A percentile compares a stretch with the other conserved stretches of the same genome.
These are phyloP conservation scores for Cryphonectria carpinicola DNA, from an alignment of 2,329 filamentous ascomycete species.

Conservation along the genomic window DNA sequence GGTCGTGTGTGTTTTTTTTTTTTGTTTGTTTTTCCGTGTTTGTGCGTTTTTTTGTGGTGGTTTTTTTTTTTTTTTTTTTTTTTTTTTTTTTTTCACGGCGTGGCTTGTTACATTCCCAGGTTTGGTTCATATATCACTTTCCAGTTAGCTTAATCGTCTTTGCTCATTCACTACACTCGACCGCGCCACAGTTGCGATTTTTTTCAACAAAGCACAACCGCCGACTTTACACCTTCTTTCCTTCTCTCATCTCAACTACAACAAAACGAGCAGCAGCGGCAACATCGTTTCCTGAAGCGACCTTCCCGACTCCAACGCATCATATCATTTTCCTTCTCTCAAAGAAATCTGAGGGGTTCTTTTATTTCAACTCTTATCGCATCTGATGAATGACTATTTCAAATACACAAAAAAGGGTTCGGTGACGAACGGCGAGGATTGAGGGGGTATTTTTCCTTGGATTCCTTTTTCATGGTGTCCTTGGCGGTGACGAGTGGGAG, in stretches of 20 bases:
- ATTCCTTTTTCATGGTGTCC: conserved; percentile 1
- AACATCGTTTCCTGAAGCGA: not conserved
- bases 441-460: not conserved
- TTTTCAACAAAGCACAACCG: not conserved
- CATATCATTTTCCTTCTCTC: conserved; percentile 1
- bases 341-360: not conserved
- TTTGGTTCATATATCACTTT: conserved; percentile 26
- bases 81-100: conserved; percentile 23
- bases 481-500: not conserved
- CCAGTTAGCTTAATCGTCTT: conserved; percentile 29
- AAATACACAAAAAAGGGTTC: conserved; percentile 7
- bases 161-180: not conserved
- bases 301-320: not conserved
- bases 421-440: not conserved
- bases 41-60: too few relatives aligned
- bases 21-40: too few relatives aligned
- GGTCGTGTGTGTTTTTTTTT: too few relatives aligned
- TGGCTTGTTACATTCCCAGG: conserved; percentile 14
- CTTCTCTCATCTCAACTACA: not conserved
- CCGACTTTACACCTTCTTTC: not conserved
- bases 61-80: too few relatives aligned
- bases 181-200: not conserved
- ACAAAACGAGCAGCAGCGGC: not conserved
- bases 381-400: conserved; percentile 8
- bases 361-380: not conserved